Base-by-base conservation (phyloP, 371 early-diverging fungal genomes). In the Syncephalastrum sp. region DNA sequence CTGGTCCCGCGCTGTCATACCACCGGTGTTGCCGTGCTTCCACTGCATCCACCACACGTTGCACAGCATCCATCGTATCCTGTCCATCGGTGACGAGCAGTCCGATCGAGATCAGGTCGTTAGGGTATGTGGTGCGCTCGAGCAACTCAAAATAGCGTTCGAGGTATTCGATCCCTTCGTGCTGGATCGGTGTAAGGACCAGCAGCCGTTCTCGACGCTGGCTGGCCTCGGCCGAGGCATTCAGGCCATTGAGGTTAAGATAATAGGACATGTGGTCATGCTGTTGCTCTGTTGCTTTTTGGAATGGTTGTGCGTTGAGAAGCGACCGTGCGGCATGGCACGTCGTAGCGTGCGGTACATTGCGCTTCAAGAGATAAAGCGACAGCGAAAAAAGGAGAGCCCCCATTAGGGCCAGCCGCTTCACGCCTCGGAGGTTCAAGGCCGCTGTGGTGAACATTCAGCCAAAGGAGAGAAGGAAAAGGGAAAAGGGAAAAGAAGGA, bases 111-210 rank as follows among this genome's bases (percentile, higher is more conserved):
- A 72, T 72, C 42, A 71, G 68, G 56, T 65, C 52, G 46, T 73
- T 71, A 2, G 76, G 76, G 47, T 79, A 79, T 7, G 68, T 63
- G 7, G 75, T 54, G 41, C 54, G 60, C 55, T 74, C 74, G 16
- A 79, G 43, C 48, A 70, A 57, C 1, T 70, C 67, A 68, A 79
- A 77, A 63, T 77, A 76, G 16, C 70, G 70, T 0, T 66, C 70
- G 29, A 79, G 63, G 17, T 77, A 67, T 5, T 50, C 33, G 15
- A 62, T 55, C 48, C 67, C 60, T 48, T 62, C 69, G 3, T 67
- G 23, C 10, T 52, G 33, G 15, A 41, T 24, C 7, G 79, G 77
- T 13, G 79, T 79, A 21, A 79, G 65, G 15, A 79, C 74, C 48
- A 65, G 41, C 14, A 65, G 15, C 23, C 56, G 33, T 52, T 64